Evolutionary conservation across 148 eudicot genomes (phyloP).

Genomic region (Amaranthus cruentus): DNA sequence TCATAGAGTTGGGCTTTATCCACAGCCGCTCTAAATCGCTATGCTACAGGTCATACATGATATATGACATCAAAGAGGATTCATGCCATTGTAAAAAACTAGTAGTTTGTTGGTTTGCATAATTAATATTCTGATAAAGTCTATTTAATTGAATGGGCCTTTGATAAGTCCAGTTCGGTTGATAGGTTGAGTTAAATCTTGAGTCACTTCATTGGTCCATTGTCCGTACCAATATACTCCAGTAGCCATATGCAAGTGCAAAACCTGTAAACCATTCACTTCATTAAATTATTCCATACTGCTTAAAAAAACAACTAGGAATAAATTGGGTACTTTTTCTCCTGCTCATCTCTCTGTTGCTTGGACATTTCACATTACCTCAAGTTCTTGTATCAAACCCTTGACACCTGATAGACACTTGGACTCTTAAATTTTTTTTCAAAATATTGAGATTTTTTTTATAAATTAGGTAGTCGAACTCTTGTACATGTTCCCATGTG

Average conservation of each 20-base stretch:
- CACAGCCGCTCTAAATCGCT: background rate
- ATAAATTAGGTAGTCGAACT: too few relatives aligned
- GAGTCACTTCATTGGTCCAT: background rate
- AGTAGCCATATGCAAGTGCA: background rate
- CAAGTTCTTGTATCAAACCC: too few relatives aligned
- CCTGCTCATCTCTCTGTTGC: too few relatives aligned
- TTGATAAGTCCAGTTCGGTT: background rate
- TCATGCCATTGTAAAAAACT: background rate
- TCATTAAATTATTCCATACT: background rate
- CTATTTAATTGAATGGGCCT: background rate
- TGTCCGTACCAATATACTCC: background rate
- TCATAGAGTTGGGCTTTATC: background rate
- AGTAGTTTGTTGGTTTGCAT: background rate
- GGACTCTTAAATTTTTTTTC: too few relatives aligned
- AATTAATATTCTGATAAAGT: background rate
- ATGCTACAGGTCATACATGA: background rate
- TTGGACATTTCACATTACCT: too few relatives aligned
- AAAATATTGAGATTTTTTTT: too few relatives aligned
- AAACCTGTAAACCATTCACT: background rate
- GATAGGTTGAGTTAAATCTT: background rate
- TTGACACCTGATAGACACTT: too few relatives aligned
- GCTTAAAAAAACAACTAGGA: background rate
- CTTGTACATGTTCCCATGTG: too few relatives aligned
- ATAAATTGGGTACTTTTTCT: too few relatives aligned
- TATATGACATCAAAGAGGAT: background rate